Conservation (phyloP, 257 asterid species). For the Gentiana macrophylla region DNA sequence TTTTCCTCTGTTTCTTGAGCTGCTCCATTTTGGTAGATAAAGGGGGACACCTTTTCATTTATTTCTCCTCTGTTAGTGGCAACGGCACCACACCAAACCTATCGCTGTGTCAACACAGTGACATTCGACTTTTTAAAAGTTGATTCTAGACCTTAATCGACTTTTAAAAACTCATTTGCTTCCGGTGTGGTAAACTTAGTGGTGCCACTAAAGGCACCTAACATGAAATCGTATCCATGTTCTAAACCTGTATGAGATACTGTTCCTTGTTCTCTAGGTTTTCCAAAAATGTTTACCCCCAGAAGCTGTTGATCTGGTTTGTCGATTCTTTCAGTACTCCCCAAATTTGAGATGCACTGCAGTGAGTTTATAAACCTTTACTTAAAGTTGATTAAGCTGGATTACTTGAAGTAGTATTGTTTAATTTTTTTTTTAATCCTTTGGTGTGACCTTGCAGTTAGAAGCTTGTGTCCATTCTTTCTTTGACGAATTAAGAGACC, state of each 20-base stretch:
- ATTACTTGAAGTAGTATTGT: background rate
- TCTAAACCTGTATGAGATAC: conserved; percentile 4
- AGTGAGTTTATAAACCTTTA: conserved; percentile 39
- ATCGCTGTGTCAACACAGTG: too few species aligned
- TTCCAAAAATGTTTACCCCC: conserved; percentile 97
- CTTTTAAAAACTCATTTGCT: too few species aligned
- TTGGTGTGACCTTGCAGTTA: conserved; percentile 40
- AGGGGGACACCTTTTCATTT: background rate
- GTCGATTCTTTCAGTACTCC: conserved; percentile 91
- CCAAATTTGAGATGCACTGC: conserved; percentile 98
- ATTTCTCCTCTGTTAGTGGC: too few species aligned
- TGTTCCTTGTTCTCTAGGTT: conserved; percentile 41
- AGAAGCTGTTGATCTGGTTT: conserved; percentile 90
- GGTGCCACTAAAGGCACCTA: background rate
- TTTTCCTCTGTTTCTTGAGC: background rate
- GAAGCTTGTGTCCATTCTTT: conserved; percentile 98
- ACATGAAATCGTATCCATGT: background rate
- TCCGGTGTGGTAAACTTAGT: too few species aligned
- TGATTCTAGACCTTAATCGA: too few species aligned
- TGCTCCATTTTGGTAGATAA: background rate
- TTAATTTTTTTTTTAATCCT: conserved; percentile 1
- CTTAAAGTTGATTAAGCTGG: conserved; percentile 15
- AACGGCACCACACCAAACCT: too few species aligned
- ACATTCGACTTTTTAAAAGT: too few species aligned
- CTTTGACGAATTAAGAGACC: conserved; percentile 88